A percentile compares a stretch with the other conserved stretches of the same genome.
These are phyloP conservation scores for Nicotiana noctiflora DNA, from an alignment of 257 asterid species.

Conservation along the genomic window DNA sequence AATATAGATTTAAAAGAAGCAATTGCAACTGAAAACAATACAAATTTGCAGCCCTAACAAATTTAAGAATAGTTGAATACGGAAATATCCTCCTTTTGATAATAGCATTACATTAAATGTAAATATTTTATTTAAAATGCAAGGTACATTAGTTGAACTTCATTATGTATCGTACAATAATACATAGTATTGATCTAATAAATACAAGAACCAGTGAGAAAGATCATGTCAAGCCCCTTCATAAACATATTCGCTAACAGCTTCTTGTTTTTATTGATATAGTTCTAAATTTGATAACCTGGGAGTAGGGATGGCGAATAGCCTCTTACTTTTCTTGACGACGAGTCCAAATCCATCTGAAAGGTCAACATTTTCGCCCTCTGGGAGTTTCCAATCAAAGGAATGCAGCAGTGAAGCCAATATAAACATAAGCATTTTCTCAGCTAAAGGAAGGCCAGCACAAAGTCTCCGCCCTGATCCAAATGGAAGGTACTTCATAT, in stretches of 20 bases:
- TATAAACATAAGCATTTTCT: conserved; percentile 21
- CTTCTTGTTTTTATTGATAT: conserved; percentile 1
- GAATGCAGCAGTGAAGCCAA: conserved; percentile 23
- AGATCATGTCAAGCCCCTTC: neutral
- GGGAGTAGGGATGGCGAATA: conserved; percentile 17
- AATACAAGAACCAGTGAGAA: neutral
- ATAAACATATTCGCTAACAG: too few relatives aligned
- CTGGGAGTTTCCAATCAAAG: conserved; percentile 22
- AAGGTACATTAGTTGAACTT: neutral
- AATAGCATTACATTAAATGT: neutral
- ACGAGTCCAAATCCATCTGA: conserved; percentile 28
- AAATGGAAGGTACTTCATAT: conserved; percentile 46
- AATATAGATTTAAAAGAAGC: too few relatives aligned
- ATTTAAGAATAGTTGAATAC: neutral
- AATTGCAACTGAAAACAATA: too few relatives aligned
- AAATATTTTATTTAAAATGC: neutral
- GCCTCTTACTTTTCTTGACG: conserved; percentile 12
- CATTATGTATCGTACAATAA: neutral
- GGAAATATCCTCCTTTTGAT: too few relatives aligned
- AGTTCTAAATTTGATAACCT: conserved; percentile 1
- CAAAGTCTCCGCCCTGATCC: conserved; percentile 65
- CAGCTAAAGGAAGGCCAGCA: conserved; percentile 36
- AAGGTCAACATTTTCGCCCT: conserved; percentile 14
- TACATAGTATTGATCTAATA: neutral
- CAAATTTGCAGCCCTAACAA: too few relatives aligned